These are phyloP conservation scores for Epithele typhae DNA, from an alignment of 768 basidiomycete genomes.

Conservation along the genomic window DNA sequence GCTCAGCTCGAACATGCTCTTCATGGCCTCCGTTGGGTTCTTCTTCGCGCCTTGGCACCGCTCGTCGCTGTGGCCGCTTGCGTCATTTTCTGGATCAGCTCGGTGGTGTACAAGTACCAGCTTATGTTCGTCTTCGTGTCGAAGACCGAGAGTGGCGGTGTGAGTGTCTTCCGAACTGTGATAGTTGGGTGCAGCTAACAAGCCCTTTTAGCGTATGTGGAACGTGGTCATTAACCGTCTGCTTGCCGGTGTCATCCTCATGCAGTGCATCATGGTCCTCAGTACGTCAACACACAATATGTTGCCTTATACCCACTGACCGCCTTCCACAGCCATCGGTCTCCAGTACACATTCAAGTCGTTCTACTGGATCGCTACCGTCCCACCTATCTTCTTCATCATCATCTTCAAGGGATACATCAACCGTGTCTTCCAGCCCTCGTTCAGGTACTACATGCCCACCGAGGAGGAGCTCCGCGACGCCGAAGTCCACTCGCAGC, in stretches of 20 bases:
- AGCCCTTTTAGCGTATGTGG: slow-evolving; percentile 69
- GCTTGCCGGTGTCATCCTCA: slow-evolving; percentile 70
- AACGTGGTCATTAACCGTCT: slow-evolving; percentile 92
- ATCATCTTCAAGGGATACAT: slow-evolving; percentile 83
- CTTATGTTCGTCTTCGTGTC: slow-evolving; percentile 92
- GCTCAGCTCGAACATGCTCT: slow-evolving; percentile 35
- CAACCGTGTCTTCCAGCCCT: slow-evolving; percentile 56
- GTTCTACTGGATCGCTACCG: slow-evolving; percentile 76
- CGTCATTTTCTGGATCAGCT: slow-evolving; percentile 82
- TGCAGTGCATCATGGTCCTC: slow-evolving; percentile 84
- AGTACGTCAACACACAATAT: too few relatives aligned
- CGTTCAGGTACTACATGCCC: slow-evolving; percentile 84
- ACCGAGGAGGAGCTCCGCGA: slow-evolving; percentile 68
- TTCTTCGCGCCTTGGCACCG: slow-evolving; percentile 96
- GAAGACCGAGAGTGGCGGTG: slow-evolving; percentile 90
- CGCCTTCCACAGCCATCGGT: slow-evolving; percentile 61
- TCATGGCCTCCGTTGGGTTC: slow-evolving; percentile 90
- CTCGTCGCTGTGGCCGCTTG: slow-evolving; percentile 81
- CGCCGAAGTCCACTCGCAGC: slow-evolving; percentile 75
- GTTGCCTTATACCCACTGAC: too few relatives aligned
- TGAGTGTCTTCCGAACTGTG: slow-evolving; percentile 35
- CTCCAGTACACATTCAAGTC: slow-evolving; percentile 68
- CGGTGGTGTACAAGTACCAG: slow-evolving; percentile 93
- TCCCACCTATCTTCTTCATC: slow-evolving; percentile 83
- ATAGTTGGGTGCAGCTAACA: neutral